Conservation (phyloP, 306 rosid species). For the Purshia tridentata region DNA sequence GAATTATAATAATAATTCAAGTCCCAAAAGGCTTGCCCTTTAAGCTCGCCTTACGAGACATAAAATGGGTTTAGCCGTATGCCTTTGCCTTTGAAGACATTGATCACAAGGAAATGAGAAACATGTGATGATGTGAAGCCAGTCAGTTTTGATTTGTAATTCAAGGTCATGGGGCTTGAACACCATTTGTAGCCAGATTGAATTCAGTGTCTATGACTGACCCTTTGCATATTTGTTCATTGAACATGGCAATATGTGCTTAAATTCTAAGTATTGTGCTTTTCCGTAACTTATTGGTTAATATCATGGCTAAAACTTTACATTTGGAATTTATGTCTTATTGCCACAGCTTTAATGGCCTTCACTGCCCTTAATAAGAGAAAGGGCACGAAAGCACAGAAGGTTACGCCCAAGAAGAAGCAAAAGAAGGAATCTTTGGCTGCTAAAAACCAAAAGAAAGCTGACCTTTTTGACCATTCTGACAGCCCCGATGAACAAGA, state of each 20-base stretch:
- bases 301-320: neutral
- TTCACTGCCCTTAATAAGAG: slow-evolving; percentile 37
- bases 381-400: slow-evolving; percentile 29
- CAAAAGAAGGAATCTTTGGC: slow-evolving; percentile 42
- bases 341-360: slow-evolving; percentile 35
- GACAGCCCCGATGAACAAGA: slow-evolving; percentile 45
- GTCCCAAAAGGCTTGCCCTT: too few species aligned
- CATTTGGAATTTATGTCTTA: neutral
- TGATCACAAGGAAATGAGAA: too few species aligned
- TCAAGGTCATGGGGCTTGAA: too few species aligned
- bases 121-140: too few species aligned
- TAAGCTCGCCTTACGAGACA: too few species aligned
- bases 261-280: neutral
- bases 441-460: slow-evolving; percentile 31
- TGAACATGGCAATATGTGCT: neutral
- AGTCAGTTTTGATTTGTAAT: too few species aligned
- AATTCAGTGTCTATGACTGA: too few species aligned
- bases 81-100: too few species aligned
- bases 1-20: too few species aligned
- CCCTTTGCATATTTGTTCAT: neutral
- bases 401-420: slow-evolving; percentile 34
- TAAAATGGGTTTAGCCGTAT: too few species aligned
- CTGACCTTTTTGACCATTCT: slow-evolving; percentile 37
- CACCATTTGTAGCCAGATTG: too few species aligned
- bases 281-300: neutral